Evolutionary conservation across 495 filamentous ascomycete genomes (phyloP), one percentile per base, ranked within the genome.

Genomic region (Thozetella sp.): DNA sequence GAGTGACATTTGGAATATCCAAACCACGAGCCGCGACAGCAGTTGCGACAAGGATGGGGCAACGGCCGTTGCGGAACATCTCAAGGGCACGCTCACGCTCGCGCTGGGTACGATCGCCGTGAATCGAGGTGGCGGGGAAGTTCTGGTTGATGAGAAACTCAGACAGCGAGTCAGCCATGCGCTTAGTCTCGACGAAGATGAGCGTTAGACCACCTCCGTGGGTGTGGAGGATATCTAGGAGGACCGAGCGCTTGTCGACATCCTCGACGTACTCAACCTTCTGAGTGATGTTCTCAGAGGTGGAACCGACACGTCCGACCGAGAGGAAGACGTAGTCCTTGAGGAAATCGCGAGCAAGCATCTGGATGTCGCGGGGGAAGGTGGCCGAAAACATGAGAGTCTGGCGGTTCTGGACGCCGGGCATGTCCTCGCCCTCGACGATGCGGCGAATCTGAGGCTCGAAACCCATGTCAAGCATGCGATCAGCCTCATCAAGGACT

Each of bases 401-500:
- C 77, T 98, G 96, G 68, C 96, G 93, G 66, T 83, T 77, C 58
- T 90, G 81, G 61, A 93, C 91, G 50, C 79, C 76, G 34, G 96
- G 95, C 95, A 98, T 97, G 71, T 99, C 95, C 78, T 97, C 95
- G 61, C 91, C 92, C 77, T 99, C 93, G 23, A 99, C 93, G 66
- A 99, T 98, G 64, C 95, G 90, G 64, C 95, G 93, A 73, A 99
- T 97, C 77, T 99, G 95, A 67, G 95, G 95, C 83, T 99, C 95
- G 84, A 99, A 99, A 90, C 95, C 95, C 95, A 99, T 98, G 82
- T 99, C 95, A 84, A 99, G 80, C 95, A 99, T 98, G 75, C 96
- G 96, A 81, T 99, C 95, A 75, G 95, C 95, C 84, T 99, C 95
- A 67, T 99, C 95, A 37, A 99, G 90, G 63, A 99, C 91, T n/a